A percentile compares a stretch with the other conserved stretches of the same genome.
These are phyloP conservation scores for Verticillium tricorpus DNA, from an alignment of 2,329 filamentous ascomycete species.

Conservation along the genomic window DNA sequence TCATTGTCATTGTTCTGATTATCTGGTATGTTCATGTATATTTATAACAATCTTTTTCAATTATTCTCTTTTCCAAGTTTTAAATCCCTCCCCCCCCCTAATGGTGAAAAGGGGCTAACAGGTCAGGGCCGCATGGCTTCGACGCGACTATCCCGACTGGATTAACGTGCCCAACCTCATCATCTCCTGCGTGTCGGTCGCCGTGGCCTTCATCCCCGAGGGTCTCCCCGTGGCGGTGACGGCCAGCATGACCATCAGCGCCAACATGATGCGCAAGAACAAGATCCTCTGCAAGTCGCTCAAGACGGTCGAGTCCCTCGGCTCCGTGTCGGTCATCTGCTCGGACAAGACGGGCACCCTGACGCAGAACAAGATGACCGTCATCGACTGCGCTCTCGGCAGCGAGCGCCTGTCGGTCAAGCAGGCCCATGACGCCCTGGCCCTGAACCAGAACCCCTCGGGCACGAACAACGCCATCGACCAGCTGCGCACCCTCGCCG, in stretches of 20 bases:
- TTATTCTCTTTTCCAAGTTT: too few species aligned
- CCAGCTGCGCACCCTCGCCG: slow-evolving; percentile 57
- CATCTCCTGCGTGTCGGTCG: slow-evolving; percentile 54
- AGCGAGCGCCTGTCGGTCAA: slow-evolving; percentile 60
- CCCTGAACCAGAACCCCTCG: slow-evolving; percentile 32
- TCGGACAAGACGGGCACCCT: slow-evolving; percentile 72
- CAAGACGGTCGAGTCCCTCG: slow-evolving; percentile 63
- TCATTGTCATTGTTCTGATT: slow-evolving; percentile 54
- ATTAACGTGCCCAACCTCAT: slow-evolving; percentile 64
- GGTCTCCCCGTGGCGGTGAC: slow-evolving; percentile 55
- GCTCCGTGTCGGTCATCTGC: slow-evolving; percentile 68
- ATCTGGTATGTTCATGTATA: slow-evolving; percentile 38
- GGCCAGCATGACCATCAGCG: slow-evolving; percentile 52
- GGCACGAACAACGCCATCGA: slow-evolving; percentile 55
- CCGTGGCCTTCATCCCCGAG: slow-evolving; percentile 59
- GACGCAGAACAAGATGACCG: slow-evolving; percentile 66
- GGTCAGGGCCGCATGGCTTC: slow-evolving; percentile 62
- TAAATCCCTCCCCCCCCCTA: too few species aligned
- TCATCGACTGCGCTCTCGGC: slow-evolving; percentile 45
- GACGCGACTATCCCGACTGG: slow-evolving; percentile 60
- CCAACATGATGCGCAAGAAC: slow-evolving; percentile 65
- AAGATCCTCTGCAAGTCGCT: slow-evolving; percentile 63
- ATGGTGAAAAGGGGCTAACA: slow-evolving; percentile 44
- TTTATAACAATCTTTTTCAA: too few species aligned
- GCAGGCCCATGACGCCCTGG: slow-evolving; percentile 54